Conservation (phyloP, 495 filamentous ascomycete species). For the Cairneyella variabilis region DNA sequence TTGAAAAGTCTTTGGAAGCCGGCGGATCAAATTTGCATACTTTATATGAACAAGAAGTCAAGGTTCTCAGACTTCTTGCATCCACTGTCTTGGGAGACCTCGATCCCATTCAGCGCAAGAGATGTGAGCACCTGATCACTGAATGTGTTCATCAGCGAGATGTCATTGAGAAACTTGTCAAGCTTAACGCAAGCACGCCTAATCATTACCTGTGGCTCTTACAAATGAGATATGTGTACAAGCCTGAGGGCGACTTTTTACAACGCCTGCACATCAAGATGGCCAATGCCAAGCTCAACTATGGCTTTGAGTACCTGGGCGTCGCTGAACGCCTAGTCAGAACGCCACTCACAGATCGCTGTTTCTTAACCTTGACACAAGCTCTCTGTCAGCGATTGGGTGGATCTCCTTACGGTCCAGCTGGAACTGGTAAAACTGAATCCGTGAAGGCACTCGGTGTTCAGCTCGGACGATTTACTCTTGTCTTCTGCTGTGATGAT, state of each 20-base stretch:
- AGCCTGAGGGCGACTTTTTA: constrained; percentile 71
- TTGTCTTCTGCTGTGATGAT: constrained; percentile 98
- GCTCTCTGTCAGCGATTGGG: constrained; percentile 91
- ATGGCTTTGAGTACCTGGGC: constrained; percentile 97
- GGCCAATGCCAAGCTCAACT: constrained; percentile 92
- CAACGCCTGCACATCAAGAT: constrained; percentile 88
- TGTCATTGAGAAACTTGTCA: constrained; percentile 76
- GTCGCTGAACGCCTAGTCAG: constrained; percentile 93
- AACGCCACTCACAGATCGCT: constrained; percentile 94
- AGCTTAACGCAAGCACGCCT: constrained; percentile 67
- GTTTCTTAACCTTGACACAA: constrained; percentile 95
- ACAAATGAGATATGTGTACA: constrained; percentile 97
- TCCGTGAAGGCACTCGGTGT: constrained; percentile 97
- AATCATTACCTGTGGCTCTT: constrained; percentile 89
- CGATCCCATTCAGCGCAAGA: constrained; percentile 81
- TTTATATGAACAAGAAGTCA: constrained; percentile 72
- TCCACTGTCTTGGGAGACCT: constrained; percentile 87
- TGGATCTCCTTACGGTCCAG: constrained; percentile 95
- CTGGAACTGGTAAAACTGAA: constrained; percentile 98
- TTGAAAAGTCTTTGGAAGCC: constrained; percentile 67
- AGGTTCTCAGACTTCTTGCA: constrained; percentile 77
- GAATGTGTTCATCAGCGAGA: constrained; percentile 98
- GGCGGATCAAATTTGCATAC: constrained; percentile 63
- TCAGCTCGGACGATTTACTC: constrained; percentile 92
- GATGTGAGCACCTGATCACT: constrained; percentile 97